These are phyloP conservation scores for Botryotinia calthae DNA, from an alignment of 2,329 filamentous ascomycete genomes.

Conservation along the genomic window DNA sequence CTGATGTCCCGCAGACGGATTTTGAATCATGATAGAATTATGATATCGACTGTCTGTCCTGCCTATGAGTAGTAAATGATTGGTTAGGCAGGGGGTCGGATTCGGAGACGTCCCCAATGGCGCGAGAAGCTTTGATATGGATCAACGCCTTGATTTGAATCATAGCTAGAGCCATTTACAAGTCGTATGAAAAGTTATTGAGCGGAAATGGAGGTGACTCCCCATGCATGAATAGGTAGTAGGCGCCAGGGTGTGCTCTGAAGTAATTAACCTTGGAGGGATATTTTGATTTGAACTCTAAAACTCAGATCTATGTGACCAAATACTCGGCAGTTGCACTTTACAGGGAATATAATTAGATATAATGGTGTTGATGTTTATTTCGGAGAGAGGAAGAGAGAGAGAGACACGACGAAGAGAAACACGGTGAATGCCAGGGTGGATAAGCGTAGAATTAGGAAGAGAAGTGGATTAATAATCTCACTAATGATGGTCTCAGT, in stretches of 20 bases:
- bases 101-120: not conserved
- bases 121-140: no score
- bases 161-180: not conserved
- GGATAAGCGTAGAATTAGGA: not conserved
- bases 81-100: not conserved
- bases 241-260: not conserved
- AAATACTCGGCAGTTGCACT: not conserved
- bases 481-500: not conserved
- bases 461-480: not conserved
- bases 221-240: not conserved
- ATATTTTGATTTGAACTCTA: not conserved
- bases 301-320: not conserved
- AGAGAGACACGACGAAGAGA: not conserved
- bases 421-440: not conserved
- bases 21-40: not conserved
- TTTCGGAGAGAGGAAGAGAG: not conserved
- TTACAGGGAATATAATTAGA: not conserved
- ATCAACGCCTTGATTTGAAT: not conserved
- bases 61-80: not conserved
- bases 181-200: not conserved
- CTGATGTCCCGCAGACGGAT: conserved; percentile 56
- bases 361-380: not conserved
- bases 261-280: not conserved
- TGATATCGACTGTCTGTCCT: no score
- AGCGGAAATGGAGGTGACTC: not conserved